A percentile compares a stretch with the other conserved stretches of the same genome.
Conservation (phyloP, 1,284 basidiomycete genomes). For the Sanguinoderma infundibulare region DNA sequence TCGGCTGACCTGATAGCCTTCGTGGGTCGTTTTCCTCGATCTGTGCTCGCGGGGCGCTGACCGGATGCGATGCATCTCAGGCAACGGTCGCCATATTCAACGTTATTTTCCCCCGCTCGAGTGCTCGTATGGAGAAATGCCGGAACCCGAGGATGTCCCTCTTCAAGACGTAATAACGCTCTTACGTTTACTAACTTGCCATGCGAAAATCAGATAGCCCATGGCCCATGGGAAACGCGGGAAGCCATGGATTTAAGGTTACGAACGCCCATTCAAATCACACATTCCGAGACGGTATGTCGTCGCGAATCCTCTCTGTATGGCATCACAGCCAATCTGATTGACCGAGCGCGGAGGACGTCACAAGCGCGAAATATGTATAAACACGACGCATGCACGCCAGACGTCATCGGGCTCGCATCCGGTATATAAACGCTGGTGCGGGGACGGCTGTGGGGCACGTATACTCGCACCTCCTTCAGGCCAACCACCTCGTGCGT, state of each 20-base stretch:
- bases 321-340: conserved; percentile 22
- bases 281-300: conserved; percentile 21
- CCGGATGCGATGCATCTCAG: conserved; percentile 15
- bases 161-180: conserved; percentile 17
- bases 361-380: conserved; percentile 4
- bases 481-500: too few species aligned
- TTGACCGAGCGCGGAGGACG: conserved; percentile 16
- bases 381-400: conserved; percentile 14
- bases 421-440: conserved; percentile 14
- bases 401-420: conserved; percentile 15
- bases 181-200: conserved; percentile 20
- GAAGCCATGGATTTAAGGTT: conserved; percentile 24
- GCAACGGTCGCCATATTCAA: conserved; percentile 18
- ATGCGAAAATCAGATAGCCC: conserved; percentile 36
- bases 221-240: conserved; percentile 25
- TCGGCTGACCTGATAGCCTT: conserved; percentile 13
- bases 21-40: conserved; percentile 16
- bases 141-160: conserved; percentile 35
- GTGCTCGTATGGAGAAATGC: conserved; percentile 30
- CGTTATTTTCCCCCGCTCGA: conserved; percentile 22
- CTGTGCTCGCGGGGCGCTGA: conserved; percentile 8
- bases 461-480: conserved; percentile 14
- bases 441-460: conserved; percentile 5
- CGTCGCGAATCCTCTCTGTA: conserved; percentile 11
- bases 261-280: conserved; percentile 21